These are phyloP conservation scores for Straminergon stramineum DNA, from an alignment of 225 moss, liverwort and hornwort species.

Conservation along the genomic window DNA sequence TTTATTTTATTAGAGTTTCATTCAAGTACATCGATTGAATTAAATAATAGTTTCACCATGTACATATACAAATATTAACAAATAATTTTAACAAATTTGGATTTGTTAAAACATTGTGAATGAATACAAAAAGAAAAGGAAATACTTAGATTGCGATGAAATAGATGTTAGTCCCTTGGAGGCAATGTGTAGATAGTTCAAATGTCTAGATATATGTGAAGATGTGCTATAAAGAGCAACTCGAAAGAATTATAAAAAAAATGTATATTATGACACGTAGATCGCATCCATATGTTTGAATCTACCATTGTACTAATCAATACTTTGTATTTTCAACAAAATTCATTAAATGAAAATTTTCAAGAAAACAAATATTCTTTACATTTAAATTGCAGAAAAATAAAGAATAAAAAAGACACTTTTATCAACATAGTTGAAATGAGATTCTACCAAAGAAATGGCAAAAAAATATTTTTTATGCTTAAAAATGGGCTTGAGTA, in stretches of 20 bases:
- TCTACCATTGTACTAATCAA: not conserved
- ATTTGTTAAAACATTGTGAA: not conserved
- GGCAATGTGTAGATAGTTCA: fast-evolving
- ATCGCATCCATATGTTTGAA: not conserved
- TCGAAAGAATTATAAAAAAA: not conserved
- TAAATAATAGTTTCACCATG: not conserved
- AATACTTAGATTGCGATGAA: not conserved
- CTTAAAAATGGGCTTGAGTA: not conserved
- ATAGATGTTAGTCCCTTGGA: not conserved
- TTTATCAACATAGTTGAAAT: not conserved
- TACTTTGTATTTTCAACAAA: fast-evolving
- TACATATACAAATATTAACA: too few relatives aligned
- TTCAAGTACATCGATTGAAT: not conserved
- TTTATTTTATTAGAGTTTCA: not conserved
- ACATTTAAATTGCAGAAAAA: not conserved
- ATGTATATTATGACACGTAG: not conserved
- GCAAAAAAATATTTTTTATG: not conserved
- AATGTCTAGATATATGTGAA: not conserved
- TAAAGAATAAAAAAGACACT: not conserved
- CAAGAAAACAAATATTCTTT: too few relatives aligned
- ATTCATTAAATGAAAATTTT: not conserved
- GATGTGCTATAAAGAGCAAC: too few relatives aligned
- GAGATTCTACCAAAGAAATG: not conserved
- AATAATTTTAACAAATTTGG: not conserved
- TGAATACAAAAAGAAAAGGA: not conserved